These are phyloP conservation scores for Cronartium quercuum DNA, from an alignment of 1,284 basidiomycete genomes.

Conservation along the genomic window DNA sequence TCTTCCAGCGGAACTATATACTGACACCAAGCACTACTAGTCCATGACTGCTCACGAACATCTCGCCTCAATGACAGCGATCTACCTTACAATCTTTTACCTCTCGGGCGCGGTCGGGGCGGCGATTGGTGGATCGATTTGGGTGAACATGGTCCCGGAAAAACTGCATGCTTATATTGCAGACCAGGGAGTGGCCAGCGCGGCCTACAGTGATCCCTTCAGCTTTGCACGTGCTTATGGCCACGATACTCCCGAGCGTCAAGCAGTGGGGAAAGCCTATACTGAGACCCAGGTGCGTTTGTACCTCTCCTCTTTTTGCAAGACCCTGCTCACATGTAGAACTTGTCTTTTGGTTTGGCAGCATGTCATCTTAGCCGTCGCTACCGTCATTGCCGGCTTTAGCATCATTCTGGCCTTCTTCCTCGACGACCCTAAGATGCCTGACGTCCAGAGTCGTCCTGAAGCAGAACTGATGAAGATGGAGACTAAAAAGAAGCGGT, in stretches of 20 bases:
- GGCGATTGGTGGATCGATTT: constrained; percentile 50
- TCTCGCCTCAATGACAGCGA: constrained; percentile 48
- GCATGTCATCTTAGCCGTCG: constrained; percentile 48
- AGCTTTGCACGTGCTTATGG: constrained; percentile 44
- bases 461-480: constrained; percentile 3
- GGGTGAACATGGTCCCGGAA: constrained; percentile 48
- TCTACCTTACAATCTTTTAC: constrained; percentile 49
- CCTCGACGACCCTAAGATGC: constrained; percentile 45
- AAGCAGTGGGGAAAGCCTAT: constrained; percentile 47
- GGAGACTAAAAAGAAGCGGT: neutral
- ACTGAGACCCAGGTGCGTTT: constrained; percentile 48
- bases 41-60: constrained; percentile 36
- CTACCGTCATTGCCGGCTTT: constrained; percentile 43
- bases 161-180: constrained; percentile 45
- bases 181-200: constrained; percentile 43
- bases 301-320: neutral
- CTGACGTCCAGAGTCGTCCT: constrained; percentile 43
- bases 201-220: constrained; percentile 48
- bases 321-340: neutral
- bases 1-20: neutral
- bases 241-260: constrained; percentile 44
- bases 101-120: constrained; percentile 49
- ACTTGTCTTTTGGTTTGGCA: constrained; percentile 15
- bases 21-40: neutral
- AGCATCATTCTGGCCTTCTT: constrained; percentile 43